Evolutionary conservation across 2,329 filamentous ascomycete genomes (phyloP).

Genomic region (Parascedosporium putredinis): DNA sequence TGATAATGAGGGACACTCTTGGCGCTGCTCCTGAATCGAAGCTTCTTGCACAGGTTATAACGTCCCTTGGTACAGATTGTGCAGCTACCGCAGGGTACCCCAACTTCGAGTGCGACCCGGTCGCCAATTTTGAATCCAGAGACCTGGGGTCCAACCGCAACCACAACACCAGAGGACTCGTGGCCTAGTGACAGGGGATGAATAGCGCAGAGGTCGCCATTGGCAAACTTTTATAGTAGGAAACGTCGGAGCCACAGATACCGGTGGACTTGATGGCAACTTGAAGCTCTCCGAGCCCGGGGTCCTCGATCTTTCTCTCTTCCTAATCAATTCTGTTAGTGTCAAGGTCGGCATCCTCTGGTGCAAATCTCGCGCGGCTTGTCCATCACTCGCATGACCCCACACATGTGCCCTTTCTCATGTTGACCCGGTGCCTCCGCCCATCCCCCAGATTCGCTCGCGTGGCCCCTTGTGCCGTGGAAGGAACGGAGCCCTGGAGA

Average conservation of each 20-base stretch:
- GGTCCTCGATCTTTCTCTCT: conserved; percentile 35
- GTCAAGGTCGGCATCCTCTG: conserved; percentile 14
- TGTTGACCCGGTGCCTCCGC: neutral
- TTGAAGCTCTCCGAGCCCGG: conserved; percentile 46
- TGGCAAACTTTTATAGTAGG: conserved; percentile 65
- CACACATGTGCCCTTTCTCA: conserved; percentile 5
- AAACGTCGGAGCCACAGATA: conserved; percentile 60
- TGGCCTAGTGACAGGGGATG: conserved; percentile 56
- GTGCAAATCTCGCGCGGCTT: too few relatives aligned
- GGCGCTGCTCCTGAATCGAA: conserved; percentile 52
- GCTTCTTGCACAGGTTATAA: conserved; percentile 53
- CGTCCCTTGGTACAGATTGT: conserved; percentile 48
- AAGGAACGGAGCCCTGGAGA: neutral
- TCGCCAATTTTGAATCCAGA: conserved; percentile 39
- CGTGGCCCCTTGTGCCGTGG: too few relatives aligned
- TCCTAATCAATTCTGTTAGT: conserved; percentile 28
- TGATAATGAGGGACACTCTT: conserved; percentile 51
- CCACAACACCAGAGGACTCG: conserved; percentile 49
- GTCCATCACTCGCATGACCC: too few relatives aligned
- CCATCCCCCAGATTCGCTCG: neutral
- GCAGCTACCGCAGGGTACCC: conserved; percentile 51
- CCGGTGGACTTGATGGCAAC: conserved; percentile 55
- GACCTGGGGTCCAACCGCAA: conserved; percentile 42
- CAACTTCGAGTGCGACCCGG: conserved; percentile 56
- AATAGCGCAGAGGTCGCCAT: conserved; percentile 57